Conservation (phyloP, 345 rosid genomes). For the Mangifera indica region DNA sequence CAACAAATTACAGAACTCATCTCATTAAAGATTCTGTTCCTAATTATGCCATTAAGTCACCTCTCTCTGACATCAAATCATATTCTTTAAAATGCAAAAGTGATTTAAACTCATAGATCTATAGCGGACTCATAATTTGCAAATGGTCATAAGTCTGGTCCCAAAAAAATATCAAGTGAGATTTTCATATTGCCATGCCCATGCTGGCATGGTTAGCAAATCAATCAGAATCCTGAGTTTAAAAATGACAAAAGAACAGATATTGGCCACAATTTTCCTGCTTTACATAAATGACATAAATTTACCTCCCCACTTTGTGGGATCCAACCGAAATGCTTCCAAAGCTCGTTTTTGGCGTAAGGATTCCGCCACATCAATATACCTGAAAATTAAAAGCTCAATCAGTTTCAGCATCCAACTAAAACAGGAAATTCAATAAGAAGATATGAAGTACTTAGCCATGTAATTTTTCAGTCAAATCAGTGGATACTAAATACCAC, state of each 20-base stretch:
- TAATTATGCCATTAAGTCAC: neutral
- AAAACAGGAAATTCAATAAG: neutral
- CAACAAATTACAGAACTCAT: slow-evolving; percentile 11
- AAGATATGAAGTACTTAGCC: neutral
- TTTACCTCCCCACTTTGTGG: slow-evolving; percentile 98
- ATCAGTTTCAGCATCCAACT: slow-evolving; percentile 13
- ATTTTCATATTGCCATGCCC: neutral
- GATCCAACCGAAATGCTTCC: slow-evolving; percentile 93
- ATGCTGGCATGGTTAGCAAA: neutral
- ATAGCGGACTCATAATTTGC: neutral
- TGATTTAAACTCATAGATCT: neutral
- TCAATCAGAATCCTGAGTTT: neutral
- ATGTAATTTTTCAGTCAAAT: neutral
- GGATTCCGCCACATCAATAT: slow-evolving; percentile 95
- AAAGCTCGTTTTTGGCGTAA: slow-evolving; percentile 94
- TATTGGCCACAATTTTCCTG: neutral
- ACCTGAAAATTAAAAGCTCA: slow-evolving; percentile 49
- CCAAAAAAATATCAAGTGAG: neutral
- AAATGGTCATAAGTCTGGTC: neutral
- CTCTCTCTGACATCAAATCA: slow-evolving; percentile 1
- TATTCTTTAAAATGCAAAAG: neutral
- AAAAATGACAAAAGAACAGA: neutral
- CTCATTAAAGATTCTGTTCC: slow-evolving; percentile 8
- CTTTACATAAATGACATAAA: neutral
- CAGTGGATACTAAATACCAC: neutral